phyloP scores from a whole-genome alignment of 345 rosid species.

The Microthlaspi erraticum region DNA sequence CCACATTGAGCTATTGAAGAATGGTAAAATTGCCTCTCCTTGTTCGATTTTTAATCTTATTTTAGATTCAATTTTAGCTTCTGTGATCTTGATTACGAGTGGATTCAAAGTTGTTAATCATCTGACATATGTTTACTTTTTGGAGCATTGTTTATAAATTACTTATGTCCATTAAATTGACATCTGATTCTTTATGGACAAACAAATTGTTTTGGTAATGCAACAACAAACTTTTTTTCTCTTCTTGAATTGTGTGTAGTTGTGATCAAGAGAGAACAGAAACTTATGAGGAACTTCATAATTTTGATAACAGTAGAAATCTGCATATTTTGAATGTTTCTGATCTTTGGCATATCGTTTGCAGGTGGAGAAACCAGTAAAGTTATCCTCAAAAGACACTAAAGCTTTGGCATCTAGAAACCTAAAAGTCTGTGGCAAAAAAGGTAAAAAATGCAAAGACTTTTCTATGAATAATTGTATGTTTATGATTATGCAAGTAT shows the following conservation, averaged over 20 bases:
- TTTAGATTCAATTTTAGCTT: neutral
- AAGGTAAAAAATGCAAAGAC: slow-evolving; percentile 27
- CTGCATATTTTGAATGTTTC: neutral
- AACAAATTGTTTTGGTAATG: neutral
- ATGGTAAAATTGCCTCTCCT: neutral
- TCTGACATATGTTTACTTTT: neutral
- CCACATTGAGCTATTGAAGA: neutral
- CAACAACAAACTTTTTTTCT: neutral
- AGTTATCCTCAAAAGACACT: slow-evolving; percentile 8
- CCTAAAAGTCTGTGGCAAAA: slow-evolving; percentile 13
- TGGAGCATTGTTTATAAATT: neutral
- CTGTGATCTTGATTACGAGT: neutral
- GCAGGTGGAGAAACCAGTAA: slow-evolving; percentile 40
- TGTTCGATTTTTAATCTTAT: neutral
- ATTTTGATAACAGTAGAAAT: neutral
- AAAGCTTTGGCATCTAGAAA: slow-evolving; percentile 24
- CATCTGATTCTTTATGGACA: neutral
- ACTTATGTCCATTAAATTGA: neutral
- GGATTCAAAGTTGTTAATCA: neutral
- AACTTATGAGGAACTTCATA: too few species aligned
- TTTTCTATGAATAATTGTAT: neutral
- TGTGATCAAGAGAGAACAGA: neutral
- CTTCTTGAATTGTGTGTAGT: neutral
- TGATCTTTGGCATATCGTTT: slow-evolving; percentile 10
- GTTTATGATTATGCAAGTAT: neutral